Evolutionary conservation across 768 basidiomycete genomes (phyloP).

Genomic region (button mushroom (Agaricus bisporus)): DNA sequence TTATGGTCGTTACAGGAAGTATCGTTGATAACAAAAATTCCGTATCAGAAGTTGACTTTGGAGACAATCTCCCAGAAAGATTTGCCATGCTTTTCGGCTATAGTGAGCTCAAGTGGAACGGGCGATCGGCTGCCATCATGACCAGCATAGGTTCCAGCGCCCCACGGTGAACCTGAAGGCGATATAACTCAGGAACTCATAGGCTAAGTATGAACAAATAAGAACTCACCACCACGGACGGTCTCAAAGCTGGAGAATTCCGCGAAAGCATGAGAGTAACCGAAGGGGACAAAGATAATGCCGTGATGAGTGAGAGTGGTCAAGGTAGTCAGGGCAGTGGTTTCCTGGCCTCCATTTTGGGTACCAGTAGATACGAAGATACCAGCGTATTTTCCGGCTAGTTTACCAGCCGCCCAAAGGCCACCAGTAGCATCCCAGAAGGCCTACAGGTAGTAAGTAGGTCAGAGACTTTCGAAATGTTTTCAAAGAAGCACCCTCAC

Average conservation of each 20-base stretch:
- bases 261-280: constrained; percentile 47
- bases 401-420: constrained; percentile 52
- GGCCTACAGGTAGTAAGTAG: constrained; percentile 26
- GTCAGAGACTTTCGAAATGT: not conserved
- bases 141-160: constrained; percentile 59
- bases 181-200: constrained; percentile 5
- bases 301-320: constrained; percentile 69
- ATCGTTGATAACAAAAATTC: not conserved
- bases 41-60: constrained; percentile 12
- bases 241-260: constrained; percentile 36
- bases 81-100: constrained; percentile 47
- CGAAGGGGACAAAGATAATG: constrained; percentile 65
- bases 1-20: not conserved
- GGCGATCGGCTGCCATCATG: constrained; percentile 42
- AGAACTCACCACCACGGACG: constrained; percentile 51
- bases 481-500: constrained; percentile 8
- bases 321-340: constrained; percentile 44
- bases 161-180: constrained; percentile 63
- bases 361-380: constrained; percentile 68
- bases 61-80: constrained; percentile 41
- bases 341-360: constrained; percentile 80
- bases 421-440: constrained; percentile 76
- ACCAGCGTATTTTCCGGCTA: constrained; percentile 72
- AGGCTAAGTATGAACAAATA: no score
- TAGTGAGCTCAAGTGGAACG: constrained; percentile 39